Evolutionary conservation across 371 early-diverging fungal genomes (phyloP), one percentile per base, ranked within the genome.

Genomic region (Nosema muscidifuracis): DNA sequence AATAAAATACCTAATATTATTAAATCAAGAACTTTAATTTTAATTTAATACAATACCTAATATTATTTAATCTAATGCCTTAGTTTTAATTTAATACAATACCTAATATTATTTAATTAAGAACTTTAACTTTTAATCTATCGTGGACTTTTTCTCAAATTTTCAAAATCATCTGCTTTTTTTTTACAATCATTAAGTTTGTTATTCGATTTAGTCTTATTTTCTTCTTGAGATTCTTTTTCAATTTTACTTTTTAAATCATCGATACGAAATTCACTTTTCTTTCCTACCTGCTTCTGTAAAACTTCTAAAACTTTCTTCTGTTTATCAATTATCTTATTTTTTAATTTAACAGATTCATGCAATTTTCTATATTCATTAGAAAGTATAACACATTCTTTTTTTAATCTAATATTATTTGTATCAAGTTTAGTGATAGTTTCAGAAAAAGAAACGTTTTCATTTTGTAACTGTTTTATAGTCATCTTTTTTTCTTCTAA

Each of bases 251-350:
- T 24, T 67, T 77, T 67, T 1, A 80, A 28, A 10, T 70, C 75
- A 12, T 61, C 62, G 30, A 80, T 71, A 28, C 71, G 70, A 61
- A 40, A 67, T n/a, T 57, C 18, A 10, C 15, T 53, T n/a, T 24
- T 53, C 0, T 51, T 57, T 30, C 66, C 43, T 56, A 77, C n/a
- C 16, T 75, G 70, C 1, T 26, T 55, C 42, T 80, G 80, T 20
- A 77, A 69, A 36, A 80, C 31, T 26, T 77, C 73, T 43, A 80
- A 71, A 28, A 80, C 30, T 30, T 24, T 72, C 43, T 73, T 80
- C 65, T 80, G 80, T 36, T 71, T 73, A 22, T 50, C 56, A 38
- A 80, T 75, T 9, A 65, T 75, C 20, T 43, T 47, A 22, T 51
- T 77, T 58, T 75, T 77, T 33, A 2, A 57, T 53, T 74, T 77